A percentile compares a stretch with the other conserved stretches of the same genome.
phyloP scores from a whole-genome alignment of 305 asterid genomes.

The Coffea humblotiana region DNA sequence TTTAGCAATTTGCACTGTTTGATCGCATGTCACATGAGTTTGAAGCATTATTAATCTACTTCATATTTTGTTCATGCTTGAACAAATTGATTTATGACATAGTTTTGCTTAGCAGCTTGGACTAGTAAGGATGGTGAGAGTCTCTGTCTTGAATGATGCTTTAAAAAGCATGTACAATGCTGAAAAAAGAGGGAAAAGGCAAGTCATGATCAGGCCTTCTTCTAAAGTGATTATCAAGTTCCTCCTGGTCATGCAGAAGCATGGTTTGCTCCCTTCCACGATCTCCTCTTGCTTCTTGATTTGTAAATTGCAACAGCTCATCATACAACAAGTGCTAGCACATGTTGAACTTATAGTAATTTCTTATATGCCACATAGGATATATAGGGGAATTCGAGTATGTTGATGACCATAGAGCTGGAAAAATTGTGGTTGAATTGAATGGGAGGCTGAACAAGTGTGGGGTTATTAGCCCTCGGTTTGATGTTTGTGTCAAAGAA shows the following conservation, averaged over 20 bases:
- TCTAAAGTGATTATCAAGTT: conserved; percentile 32
- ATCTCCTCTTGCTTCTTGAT: neutral
- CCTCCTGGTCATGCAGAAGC: conserved; percentile 30
- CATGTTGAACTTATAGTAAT: neutral
- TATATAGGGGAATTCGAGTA: conserved; percentile 28
- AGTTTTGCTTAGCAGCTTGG: neutral
- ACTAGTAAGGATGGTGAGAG: conserved; percentile 25
- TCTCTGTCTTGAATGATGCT: conserved; percentile 29
- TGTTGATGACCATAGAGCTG: conserved; percentile 31
- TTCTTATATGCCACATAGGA: conserved; percentile 4
- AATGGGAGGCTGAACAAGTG: conserved; percentile 31
- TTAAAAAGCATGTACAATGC: conserved; percentile 6
- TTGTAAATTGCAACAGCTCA: neutral
- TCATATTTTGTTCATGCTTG: neutral
- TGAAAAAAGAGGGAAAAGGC: conserved; percentile 29
- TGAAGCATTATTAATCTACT: neutral
- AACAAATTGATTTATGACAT: neutral
- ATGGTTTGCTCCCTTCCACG: conserved; percentile 5
- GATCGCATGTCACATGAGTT: too few relatives aligned
- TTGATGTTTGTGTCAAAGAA: conserved; percentile 23
- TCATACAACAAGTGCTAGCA: neutral
- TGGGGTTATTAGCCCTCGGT: conserved; percentile 32
- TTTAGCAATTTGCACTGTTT: too few relatives aligned
- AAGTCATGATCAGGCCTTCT: conserved; percentile 32
- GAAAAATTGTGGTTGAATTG: conserved; percentile 30